These are phyloP conservation scores for Umbelopsis ramanniana DNA, from an alignment of 192 early-diverging fungal species.

Conservation along the genomic window DNA sequence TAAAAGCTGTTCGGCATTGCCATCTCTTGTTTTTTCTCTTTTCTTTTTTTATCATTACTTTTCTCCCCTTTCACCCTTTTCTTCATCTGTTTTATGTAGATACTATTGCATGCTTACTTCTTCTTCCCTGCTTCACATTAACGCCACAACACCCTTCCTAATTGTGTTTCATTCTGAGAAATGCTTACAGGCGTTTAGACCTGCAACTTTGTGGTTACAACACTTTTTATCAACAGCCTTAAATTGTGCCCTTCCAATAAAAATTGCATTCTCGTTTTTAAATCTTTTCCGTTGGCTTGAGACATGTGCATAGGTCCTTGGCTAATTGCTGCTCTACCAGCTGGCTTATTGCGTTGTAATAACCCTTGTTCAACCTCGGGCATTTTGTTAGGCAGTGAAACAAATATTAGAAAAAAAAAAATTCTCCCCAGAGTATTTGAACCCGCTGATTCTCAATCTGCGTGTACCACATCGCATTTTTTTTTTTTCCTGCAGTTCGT, in stretches of 20 bases:
- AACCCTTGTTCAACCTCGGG: too few species aligned
- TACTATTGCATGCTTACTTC: conserved; percentile 18
- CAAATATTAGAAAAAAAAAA: neutral
- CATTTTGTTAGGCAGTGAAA: too few species aligned
- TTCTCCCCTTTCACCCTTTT: neutral
- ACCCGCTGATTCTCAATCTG: too few species aligned
- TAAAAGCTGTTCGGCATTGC: neutral
- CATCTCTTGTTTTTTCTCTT: neutral
- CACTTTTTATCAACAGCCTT: too few species aligned
- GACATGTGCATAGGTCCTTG: too few species aligned
- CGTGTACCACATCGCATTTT: neutral
- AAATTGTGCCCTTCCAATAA: too few species aligned
- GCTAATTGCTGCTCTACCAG: too few species aligned
- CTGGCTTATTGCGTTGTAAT: too few species aligned
- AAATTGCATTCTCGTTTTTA: too few species aligned
- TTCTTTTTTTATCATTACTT: neutral
- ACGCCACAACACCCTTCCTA: neutral
- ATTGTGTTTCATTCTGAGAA: conserved; percentile 12
- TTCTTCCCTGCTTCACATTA: neutral
- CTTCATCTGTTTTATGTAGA: conserved; percentile 22
- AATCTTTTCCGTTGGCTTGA: too few species aligned
- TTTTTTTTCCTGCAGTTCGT: neutral
- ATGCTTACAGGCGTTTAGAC: neutral
- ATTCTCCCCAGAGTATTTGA: neutral
- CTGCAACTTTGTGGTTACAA: too few species aligned